Evolutionary conservation across 805 yeast species (phyloP).

Genomic region (Metschnikowia lachancei): DNA sequence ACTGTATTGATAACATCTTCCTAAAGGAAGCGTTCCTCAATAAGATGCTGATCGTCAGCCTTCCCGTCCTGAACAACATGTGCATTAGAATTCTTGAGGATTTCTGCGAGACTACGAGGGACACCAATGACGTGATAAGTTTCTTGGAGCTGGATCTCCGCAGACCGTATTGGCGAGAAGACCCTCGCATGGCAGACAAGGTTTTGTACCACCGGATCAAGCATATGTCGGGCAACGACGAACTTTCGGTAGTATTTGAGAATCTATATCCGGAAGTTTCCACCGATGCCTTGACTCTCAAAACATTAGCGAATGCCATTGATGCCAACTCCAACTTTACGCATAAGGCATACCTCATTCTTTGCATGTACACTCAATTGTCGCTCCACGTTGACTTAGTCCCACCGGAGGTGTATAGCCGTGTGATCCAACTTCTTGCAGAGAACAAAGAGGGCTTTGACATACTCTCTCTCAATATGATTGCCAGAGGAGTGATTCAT

Average conservation of each 20-base stretch:
- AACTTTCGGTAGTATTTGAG: conserved; percentile 2
- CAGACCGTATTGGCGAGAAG: conserved; percentile 28
- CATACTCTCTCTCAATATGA: background rate
- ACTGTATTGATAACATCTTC: conserved; percentile 36
- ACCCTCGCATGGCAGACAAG: conserved; percentile 30
- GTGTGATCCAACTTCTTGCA: conserved; percentile 10
- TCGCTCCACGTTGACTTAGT: conserved; percentile 1
- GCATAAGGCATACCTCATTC: conserved; percentile 5
- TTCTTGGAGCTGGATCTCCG: conserved; percentile 38
- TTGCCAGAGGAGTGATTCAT: conserved; percentile 17
- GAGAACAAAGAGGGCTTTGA: conserved; percentile 7
- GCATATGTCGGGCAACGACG: conserved; percentile 7
- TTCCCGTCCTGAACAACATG: conserved; percentile 36
- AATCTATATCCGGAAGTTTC: conserved; percentile 1
- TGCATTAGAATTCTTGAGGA: conserved; percentile 34
- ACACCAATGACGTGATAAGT: conserved; percentile 25
- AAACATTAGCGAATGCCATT: conserved; percentile 13
- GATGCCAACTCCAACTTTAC: conserved; percentile 9
- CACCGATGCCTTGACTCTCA: conserved; percentile 13
- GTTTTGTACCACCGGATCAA: conserved; percentile 20
- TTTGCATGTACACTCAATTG: conserved; percentile 8
- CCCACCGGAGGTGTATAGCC: conserved; percentile 16
- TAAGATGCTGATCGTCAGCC: conserved; percentile 28
- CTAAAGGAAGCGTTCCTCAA: conserved; percentile 38
- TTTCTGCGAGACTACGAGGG: conserved; percentile 30